These are phyloP conservation scores for Wickerhamomyces sp. DNA, from an alignment of 1,139 yeast species.

Conservation along the genomic window DNA sequence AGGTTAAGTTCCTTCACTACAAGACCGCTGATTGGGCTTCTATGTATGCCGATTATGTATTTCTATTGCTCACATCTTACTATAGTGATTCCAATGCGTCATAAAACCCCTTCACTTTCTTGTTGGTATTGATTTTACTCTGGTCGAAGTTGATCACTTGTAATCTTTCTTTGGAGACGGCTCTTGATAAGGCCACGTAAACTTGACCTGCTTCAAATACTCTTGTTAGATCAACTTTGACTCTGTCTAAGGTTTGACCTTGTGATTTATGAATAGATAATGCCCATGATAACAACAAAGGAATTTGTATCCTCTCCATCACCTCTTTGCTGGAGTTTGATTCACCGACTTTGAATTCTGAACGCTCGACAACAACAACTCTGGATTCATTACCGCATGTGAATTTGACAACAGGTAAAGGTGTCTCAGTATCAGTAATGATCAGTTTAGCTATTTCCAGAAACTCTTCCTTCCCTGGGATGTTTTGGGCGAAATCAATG, in stretches of 20 bases:
- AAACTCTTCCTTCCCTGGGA: slow-evolving; percentile 21
- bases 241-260: slow-evolving; percentile 80
- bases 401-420: slow-evolving; percentile 54
- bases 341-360: slow-evolving; percentile 32
- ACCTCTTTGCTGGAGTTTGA: slow-evolving; percentile 15
- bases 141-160: slow-evolving; percentile 72
- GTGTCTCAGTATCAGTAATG: slow-evolving; percentile 25
- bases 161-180: slow-evolving; percentile 65
- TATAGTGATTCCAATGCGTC: slow-evolving; percentile 27
- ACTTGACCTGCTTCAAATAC: slow-evolving; percentile 85
- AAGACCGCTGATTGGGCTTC: too few relatives aligned
- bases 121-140: slow-evolving; percentile 57
- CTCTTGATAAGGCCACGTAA: slow-evolving; percentile 88
- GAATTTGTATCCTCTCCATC: slow-evolving; percentile 52
- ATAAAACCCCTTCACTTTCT: slow-evolving; percentile 65
- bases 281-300: slow-evolving; percentile 82
- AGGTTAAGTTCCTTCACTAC: too few relatives aligned
- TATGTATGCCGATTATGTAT: too few relatives aligned
- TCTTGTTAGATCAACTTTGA: slow-evolving; percentile 66
- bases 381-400: slow-evolving; percentile 28
- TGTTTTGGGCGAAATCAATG: slow-evolving; percentile 18
- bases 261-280: slow-evolving; percentile 87
- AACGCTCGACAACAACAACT: slow-evolving; percentile 34
- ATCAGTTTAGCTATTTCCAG: slow-evolving; percentile 33
- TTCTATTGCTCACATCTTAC: neutral